phyloP scores from a whole-genome alignment of 345 rosid genomes.

The Heritiera littoralis region DNA sequence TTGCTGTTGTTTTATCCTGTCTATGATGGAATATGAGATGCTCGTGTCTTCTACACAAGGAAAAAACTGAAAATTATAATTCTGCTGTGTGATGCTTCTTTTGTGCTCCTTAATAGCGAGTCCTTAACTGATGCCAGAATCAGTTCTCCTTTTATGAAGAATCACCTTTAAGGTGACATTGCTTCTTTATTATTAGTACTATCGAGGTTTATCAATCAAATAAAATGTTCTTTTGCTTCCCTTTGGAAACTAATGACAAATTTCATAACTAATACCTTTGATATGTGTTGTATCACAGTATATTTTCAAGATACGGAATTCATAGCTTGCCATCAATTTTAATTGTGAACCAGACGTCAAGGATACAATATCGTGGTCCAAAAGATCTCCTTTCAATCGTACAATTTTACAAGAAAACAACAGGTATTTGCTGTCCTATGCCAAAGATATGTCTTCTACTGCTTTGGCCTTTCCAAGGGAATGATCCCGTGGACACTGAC shows the following conservation, averaged over 20 bases:
- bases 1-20: background rate
- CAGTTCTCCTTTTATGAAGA: background rate
- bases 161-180: background rate
- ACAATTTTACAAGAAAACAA: conserved; percentile 65
- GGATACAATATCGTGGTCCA: conserved; percentile 53
- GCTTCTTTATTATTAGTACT: background rate
- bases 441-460: background rate
- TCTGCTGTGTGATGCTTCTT: background rate
- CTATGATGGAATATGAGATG: background rate
- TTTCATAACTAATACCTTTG: conserved; percentile 10
- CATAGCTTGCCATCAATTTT: conserved; percentile 79
- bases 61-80: background rate
- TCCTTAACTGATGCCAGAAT: background rate
- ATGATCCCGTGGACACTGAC: background rate
- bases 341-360: conserved; percentile 64
- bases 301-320: conserved; percentile 79
- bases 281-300: conserved; percentile 42
- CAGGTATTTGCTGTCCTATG: conserved; percentile 45
- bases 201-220: background rate
- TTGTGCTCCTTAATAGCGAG: background rate
- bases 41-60: background rate
- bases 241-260: background rate
- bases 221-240: background rate
- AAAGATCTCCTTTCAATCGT: conserved; percentile 61
- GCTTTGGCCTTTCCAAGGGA: background rate